Conservation (phyloP, 1,139 yeast species). For the Lodderomyces pseudojiufengensis region DNA sequence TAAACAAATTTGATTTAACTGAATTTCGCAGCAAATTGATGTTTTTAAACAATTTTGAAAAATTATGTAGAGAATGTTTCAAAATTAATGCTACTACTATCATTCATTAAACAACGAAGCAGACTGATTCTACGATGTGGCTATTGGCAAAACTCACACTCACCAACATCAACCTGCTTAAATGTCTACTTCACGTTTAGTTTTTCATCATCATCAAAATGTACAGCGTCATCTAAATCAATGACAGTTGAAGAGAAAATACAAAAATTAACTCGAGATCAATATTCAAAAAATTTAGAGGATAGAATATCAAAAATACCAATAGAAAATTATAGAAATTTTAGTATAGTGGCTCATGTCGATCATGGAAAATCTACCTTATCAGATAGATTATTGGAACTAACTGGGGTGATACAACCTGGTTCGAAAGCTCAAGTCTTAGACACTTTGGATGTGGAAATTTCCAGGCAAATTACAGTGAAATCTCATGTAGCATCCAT, state of each 20-base stretch:
- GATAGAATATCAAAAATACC: constrained; percentile 73
- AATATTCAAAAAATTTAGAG: constrained; percentile 29
- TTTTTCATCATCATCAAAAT: too few relatives aligned
- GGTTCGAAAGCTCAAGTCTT: constrained; percentile 81
- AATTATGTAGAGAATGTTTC: too few relatives aligned
- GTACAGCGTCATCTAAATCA: constrained; percentile 5
- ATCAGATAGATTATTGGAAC: constrained; percentile 79
- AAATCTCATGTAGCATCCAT: constrained; percentile 96
- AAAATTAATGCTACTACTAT: not conserved
- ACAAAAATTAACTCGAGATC: constrained; percentile 30
- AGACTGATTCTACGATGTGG: constrained; percentile 1
- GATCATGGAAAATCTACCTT: constrained; percentile 96
- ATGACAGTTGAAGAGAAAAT: constrained; percentile 24
- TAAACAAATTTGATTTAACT: not conserved
- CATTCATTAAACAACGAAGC: not conserved
- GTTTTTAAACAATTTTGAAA: too few relatives aligned
- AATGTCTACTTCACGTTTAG: too few relatives aligned
- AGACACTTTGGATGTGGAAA: constrained; percentile 88
- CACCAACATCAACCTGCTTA: not conserved
- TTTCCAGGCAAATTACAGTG: constrained; percentile 94
- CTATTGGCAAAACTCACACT: not conserved
- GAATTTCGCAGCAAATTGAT: not conserved
- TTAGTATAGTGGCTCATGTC: constrained; percentile 94
- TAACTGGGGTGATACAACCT: constrained; percentile 83
- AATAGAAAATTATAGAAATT: constrained; percentile 76